phyloP scores from a whole-genome alignment of 768 basidiomycete species.

The Trametopsis cervina region DNA sequence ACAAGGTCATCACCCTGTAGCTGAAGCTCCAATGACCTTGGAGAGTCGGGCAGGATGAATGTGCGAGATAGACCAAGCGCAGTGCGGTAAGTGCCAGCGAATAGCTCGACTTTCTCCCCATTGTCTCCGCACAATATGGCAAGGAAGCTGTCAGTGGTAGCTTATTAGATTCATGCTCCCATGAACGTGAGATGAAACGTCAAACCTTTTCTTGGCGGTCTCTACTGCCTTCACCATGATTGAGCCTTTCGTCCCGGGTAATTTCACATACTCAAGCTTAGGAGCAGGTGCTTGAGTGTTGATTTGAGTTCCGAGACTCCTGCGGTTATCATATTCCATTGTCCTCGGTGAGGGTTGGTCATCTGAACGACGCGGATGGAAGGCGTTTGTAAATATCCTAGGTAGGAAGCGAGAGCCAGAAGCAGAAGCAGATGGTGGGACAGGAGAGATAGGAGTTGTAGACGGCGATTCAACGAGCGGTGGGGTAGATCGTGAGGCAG shows the following conservation, averaged over 20 bases:
- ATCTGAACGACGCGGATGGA: conserved; percentile 52
- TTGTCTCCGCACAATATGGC: conserved; percentile 90
- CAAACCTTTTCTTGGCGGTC: conserved; percentile 80
- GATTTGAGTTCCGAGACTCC: conserved; percentile 23
- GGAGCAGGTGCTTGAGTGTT: conserved; percentile 60
- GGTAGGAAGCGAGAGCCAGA: conserved; percentile 61
- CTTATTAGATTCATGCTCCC: background rate
- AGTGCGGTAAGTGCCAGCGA: conserved; percentile 87
- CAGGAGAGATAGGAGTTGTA: conserved; percentile 3
- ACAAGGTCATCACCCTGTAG: conserved; percentile 90
- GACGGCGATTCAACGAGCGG: conserved; percentile 15
- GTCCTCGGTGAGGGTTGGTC: conserved; percentile 38
- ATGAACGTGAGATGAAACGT: too few species aligned
- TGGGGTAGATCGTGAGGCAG: conserved; percentile 4
- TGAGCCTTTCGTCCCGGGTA: conserved; percentile 86
- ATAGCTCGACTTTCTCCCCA: conserved; percentile 90
- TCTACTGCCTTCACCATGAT: conserved; percentile 82
- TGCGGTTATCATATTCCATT: conserved; percentile 33
- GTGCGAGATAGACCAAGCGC: conserved; percentile 87
- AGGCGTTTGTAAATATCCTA: conserved; percentile 60
- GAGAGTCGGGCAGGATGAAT: conserved; percentile 88
- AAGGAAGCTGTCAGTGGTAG: conserved; percentile 60
- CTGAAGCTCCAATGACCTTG: conserved; percentile 79
- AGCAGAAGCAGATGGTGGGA: conserved; percentile 25
- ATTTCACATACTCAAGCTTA: conserved; percentile 86